These are phyloP conservation scores for Anastatica hierochuntica DNA, from an alignment of 345 rosid species.

Conservation along the genomic window DNA sequence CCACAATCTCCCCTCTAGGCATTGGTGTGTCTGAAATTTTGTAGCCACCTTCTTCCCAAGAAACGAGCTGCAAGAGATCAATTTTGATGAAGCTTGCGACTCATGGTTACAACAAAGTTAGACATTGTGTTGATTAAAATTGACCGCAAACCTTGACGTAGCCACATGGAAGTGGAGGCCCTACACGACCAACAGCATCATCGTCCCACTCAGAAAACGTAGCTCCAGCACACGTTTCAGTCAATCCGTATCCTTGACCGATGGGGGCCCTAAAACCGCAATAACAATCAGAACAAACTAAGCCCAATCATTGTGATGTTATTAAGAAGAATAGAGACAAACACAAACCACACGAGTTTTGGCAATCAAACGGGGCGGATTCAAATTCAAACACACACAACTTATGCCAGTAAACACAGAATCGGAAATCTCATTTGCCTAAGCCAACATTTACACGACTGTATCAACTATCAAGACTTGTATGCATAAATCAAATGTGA, in stretches of 20 bases:
- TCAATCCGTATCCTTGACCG: slow-evolving; percentile 92
- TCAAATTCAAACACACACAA: no score
- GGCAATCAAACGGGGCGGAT: no score
- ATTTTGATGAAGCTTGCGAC: not conserved
- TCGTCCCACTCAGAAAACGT: slow-evolving; percentile 81
- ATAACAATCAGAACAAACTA: slow-evolving; percentile 7
- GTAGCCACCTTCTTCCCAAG: slow-evolving; percentile 91
- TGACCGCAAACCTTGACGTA: slow-evolving; percentile 82
- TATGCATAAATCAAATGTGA: slow-evolving; percentile 4
- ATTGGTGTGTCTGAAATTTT: slow-evolving; percentile 60
- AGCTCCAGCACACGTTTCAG: slow-evolving; percentile 90
- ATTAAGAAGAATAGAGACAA: not conserved
- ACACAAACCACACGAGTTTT: no score
- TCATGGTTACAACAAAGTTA: not conserved
- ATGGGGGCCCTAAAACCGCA: slow-evolving; percentile 51
- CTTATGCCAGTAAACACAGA: not conserved
- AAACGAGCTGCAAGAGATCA: slow-evolving; percentile 54
- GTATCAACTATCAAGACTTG: not conserved
- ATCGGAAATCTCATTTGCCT: not conserved
- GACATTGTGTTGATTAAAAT: no score
- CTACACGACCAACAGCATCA: slow-evolving; percentile 66
- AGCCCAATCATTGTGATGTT: not conserved
- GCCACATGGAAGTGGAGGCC: slow-evolving; percentile 81
- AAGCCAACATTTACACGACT: not conserved
- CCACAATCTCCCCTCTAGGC: slow-evolving; percentile 88